phyloP scores from a whole-genome alignment of 306 rosid species.

The Lathyrus tuberosus region DNA sequence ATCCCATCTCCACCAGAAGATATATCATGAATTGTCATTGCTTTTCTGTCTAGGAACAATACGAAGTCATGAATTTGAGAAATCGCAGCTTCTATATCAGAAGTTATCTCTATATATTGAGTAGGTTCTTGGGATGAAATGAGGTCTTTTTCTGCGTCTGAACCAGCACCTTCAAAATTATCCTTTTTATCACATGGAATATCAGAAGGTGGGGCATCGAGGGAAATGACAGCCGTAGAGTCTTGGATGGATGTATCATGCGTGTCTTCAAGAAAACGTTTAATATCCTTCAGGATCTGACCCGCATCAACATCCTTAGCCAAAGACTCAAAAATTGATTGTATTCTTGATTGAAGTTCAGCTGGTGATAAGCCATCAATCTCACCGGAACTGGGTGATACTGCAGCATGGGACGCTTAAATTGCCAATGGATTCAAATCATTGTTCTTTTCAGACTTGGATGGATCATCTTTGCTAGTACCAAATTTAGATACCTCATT shows the following conservation, averaged over 20 bases:
- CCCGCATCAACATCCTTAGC: conserved; percentile 68
- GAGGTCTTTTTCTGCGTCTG: conserved; percentile 54
- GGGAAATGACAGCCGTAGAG: conserved; percentile 49
- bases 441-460: conserved; percentile 44
- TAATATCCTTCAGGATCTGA: conserved; percentile 72
- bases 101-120: conserved; percentile 47
- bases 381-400: conserved; percentile 34
- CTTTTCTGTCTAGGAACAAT: conserved; percentile 69
- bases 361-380: conserved; percentile 48
- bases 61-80: conserved; percentile 82
- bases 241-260: conserved; percentile 55
- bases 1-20: conserved; percentile 63
- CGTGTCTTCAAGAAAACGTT: conserved; percentile 64
- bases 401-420: conserved; percentile 43
- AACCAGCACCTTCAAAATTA: conserved; percentile 59
- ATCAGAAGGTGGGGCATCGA: conserved; percentile 54
- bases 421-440: conserved; percentile 48
- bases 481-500: conserved; percentile 50
- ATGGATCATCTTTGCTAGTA: conserved; percentile 44
- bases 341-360: conserved; percentile 69
- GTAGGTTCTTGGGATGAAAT: conserved; percentile 47
- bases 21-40: conserved; percentile 63
- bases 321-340: conserved; percentile 60
- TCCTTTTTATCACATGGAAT: conserved; percentile 54
- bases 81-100: conserved; percentile 75